phyloP scores from a whole-genome alignment of 345 rosid genomes.

The Balakata baccata region DNA sequence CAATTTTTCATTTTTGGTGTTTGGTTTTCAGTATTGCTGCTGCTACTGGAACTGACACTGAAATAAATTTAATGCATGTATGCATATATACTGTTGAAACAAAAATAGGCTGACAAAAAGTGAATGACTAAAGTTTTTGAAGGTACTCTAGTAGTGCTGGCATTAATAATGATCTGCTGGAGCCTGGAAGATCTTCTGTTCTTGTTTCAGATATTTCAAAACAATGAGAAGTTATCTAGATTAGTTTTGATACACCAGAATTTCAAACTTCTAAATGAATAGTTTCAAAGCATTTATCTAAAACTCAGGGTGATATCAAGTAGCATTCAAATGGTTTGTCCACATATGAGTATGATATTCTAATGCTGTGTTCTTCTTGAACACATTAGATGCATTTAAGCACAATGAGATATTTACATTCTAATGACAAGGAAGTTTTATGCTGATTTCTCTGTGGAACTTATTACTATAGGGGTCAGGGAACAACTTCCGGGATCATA shows the following conservation, averaged over 20 bases:
- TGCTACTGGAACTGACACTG: not conserved
- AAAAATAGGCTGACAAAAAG: not conserved
- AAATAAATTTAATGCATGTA: not conserved
- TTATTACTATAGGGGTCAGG: slow-evolving; percentile 55
- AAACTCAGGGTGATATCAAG: not conserved
- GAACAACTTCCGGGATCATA: slow-evolving; percentile 59
- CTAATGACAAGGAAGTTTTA: not conserved
- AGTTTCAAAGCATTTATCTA: not conserved
- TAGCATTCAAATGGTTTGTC: not conserved
- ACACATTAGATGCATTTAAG: not conserved
- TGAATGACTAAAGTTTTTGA: not conserved
- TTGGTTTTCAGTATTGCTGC: not conserved
- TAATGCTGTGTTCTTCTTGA: not conserved
- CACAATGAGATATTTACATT: not conserved
- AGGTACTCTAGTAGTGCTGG: not conserved
- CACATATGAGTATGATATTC: not conserved
- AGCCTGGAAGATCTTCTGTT: not conserved
- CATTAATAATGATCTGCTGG: not conserved
- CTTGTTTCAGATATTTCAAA: not conserved
- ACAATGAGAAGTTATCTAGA: not conserved
- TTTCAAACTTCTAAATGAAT: not conserved
- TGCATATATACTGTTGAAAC: not conserved
- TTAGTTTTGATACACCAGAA: not conserved
- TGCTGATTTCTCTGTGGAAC: slow-evolving; percentile 4
- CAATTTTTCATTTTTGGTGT: not conserved